Conservation (phyloP, 2,329 filamentous ascomycete genomes). For the Aspergillus spinulosporus region DNA sequence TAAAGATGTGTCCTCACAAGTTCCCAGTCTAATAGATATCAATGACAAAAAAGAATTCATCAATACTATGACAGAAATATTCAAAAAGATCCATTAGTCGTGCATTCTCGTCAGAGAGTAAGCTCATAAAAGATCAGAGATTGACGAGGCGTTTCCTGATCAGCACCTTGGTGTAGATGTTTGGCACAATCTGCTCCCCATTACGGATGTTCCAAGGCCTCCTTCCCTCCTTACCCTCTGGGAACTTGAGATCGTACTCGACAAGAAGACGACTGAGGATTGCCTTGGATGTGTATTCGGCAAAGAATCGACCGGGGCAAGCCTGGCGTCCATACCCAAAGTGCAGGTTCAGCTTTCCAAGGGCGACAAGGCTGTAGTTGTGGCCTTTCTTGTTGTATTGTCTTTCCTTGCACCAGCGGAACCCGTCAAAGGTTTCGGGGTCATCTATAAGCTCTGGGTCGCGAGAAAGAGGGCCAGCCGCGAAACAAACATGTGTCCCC, state of each 20-base stretch:
- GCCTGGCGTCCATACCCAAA: constrained; percentile 31
- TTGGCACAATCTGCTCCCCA: constrained; percentile 34
- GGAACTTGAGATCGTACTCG: constrained; percentile 34
- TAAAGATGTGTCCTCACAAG: background rate
- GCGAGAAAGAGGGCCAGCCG: constrained; percentile 31
- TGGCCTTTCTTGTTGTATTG: background rate
- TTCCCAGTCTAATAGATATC: background rate
- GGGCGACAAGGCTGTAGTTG: constrained; percentile 23
- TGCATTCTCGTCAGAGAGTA: background rate
- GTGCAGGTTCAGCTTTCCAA: constrained; percentile 26
- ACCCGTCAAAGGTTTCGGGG: constrained; percentile 28
- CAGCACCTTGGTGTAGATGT: constrained; percentile 23
- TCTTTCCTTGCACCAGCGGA: constrained; percentile 30
- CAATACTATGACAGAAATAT: background rate
- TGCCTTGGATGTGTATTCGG: constrained; percentile 26
- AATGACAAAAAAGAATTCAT: background rate
- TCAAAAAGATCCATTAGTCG: background rate
- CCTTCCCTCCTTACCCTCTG: constrained; percentile 15
- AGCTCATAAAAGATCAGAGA: background rate
- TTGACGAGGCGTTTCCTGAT: constrained; percentile 23
- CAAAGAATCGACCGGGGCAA: constrained; percentile 31
- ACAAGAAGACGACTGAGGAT: constrained; percentile 30
- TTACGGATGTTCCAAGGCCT: constrained; percentile 26
- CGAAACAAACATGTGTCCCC: constrained; percentile 32
- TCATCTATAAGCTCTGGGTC: constrained; percentile 25